phyloP scores from a whole-genome alignment of 2,329 filamentous ascomycete genomes.

The Clarireedia hainanense region DNA sequence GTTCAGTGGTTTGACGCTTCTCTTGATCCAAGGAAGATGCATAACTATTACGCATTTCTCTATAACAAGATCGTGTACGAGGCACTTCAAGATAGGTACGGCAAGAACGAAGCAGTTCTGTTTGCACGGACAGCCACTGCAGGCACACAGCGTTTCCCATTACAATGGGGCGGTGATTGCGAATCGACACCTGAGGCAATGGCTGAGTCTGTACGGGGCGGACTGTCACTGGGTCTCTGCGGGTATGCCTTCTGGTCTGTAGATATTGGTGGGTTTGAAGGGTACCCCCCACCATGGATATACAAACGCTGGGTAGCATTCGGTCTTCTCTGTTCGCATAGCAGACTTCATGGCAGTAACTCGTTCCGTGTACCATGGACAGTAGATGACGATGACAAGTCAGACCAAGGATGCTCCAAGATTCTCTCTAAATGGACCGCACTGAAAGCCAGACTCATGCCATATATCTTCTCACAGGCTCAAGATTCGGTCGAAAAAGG shows the following conservation, averaged over 20 bases:
- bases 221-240: constrained; percentile 46
- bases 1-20: constrained; percentile 45
- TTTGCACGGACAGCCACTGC: constrained; percentile 52
- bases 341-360: constrained; percentile 49
- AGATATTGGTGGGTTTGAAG: constrained; percentile 57
- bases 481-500: constrained; percentile 41
- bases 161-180: constrained; percentile 56
- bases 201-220: constrained; percentile 53
- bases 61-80: constrained; percentile 55
- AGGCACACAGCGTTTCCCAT: constrained; percentile 50
- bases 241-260: constrained; percentile 55
- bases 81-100: constrained; percentile 40
- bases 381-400: constrained; percentile 45
- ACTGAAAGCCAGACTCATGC: constrained; percentile 49
- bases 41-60: constrained; percentile 55
- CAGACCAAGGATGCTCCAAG: constrained; percentile 40
- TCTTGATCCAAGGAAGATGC: constrained; percentile 47
- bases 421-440: constrained; percentile 37
- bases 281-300: constrained; percentile 46
- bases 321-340: constrained; percentile 52
- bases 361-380: constrained; percentile 59
- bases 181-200: constrained; percentile 55
- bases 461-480: constrained; percentile 48
- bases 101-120: constrained; percentile 44
- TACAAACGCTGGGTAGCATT: constrained; percentile 61